Evolutionary conservation across 495 filamentous ascomycete genomes (phyloP), one percentile per base, ranked within the genome.

Genomic region (Aspergillus carlsbadensis): DNA sequence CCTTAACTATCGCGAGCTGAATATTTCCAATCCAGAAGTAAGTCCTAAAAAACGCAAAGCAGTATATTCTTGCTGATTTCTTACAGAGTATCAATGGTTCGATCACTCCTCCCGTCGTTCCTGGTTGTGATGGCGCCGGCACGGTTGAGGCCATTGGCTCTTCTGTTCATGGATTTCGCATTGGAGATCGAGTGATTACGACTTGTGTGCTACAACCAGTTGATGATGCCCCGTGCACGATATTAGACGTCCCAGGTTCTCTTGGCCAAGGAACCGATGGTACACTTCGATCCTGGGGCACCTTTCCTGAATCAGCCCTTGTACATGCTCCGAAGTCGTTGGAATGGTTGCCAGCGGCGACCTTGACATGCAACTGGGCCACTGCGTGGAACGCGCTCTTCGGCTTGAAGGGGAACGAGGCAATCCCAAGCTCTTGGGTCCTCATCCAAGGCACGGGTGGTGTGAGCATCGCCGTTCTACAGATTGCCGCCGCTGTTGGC

Each of bases 351-450:
- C 81, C 89, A 65, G 85, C 78, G 1, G 75, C 79, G 29, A 86
- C 85, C 0, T 73, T 92, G 14, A 63, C 76, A 0, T 90, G 87
- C 59, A 86, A 87, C 0, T 87, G 72, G 1, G 50, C 89, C 43
- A 91, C 87, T 3, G 82, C 82, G 1, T 91, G 88, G 87, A 90
- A 91, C 46, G 84, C 79, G 8, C 73, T 92, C 1, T 90, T 85
- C 56, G 88, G 87, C 0, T 56, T 89, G 4, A 78, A 70, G 55
- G 52, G 52, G 1, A 44, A 17, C 29, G 49, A 61, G 0, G 54
- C 88, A 21, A 81, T 76, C 64, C 78, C 82, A 1, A 86, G 84
- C 0, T 72, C 88, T 21, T 73, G 63, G n/a, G 85, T 91, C 0
- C 70, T 90, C 13, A 82, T 84, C 10, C 85, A 89, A 58, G 87